A percentile compares a stretch with the other conserved stretches of the same genome.
These are phyloP conservation scores for Rhizopogon sp. DNA, from an alignment of 768 basidiomycete species.

Conservation along the genomic window DNA sequence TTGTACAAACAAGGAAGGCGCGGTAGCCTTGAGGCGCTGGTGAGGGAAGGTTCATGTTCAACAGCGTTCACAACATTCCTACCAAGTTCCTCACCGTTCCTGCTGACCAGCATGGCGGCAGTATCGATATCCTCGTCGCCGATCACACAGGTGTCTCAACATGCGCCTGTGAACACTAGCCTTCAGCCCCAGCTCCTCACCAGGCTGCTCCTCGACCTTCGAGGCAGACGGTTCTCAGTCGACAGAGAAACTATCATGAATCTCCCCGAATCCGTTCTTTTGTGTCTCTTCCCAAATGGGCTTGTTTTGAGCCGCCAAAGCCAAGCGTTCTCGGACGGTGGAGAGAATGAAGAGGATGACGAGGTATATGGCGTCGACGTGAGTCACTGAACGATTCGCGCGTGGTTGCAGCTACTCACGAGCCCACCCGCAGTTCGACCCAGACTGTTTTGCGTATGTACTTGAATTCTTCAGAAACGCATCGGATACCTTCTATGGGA, in stretches of 20 bases:
- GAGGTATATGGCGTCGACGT: conserved; percentile 97
- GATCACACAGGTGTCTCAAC: conserved; percentile 53
- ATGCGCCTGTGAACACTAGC: conserved; percentile 57
- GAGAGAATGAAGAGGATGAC: conserved; percentile 74
- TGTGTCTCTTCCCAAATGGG: conserved; percentile 97
- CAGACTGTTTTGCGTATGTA: conserved; percentile 92
- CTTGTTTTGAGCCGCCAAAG: conserved; percentile 89
- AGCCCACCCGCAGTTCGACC: conserved; percentile 71
- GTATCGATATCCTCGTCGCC: conserved; percentile 45
- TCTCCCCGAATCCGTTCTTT: conserved; percentile 91
- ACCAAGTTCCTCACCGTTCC: conserved; percentile 10
- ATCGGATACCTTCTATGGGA: conserved; percentile 90
- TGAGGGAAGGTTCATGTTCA: conserved; percentile 12
- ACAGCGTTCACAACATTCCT: conserved; percentile 8
- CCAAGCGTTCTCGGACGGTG: conserved; percentile 66
- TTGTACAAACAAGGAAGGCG: conserved; percentile 20
- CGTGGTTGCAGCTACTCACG: conserved; percentile 2
- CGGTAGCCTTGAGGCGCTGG: conserved; percentile 25
- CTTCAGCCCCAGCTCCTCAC: conserved; percentile 86
- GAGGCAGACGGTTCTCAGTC: conserved; percentile 87
- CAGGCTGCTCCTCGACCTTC: conserved; percentile 85
- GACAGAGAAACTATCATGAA: conserved; percentile 99
- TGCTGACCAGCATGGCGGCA: conserved; percentile 30
- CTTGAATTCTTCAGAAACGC: conserved; percentile 88
- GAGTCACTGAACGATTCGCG: conserved; percentile 33